A percentile compares a stretch with the other conserved stretches of the same genome.
Conservation (phyloP, 116 monocot species). For the Phalaenopsis hybrid region DNA sequence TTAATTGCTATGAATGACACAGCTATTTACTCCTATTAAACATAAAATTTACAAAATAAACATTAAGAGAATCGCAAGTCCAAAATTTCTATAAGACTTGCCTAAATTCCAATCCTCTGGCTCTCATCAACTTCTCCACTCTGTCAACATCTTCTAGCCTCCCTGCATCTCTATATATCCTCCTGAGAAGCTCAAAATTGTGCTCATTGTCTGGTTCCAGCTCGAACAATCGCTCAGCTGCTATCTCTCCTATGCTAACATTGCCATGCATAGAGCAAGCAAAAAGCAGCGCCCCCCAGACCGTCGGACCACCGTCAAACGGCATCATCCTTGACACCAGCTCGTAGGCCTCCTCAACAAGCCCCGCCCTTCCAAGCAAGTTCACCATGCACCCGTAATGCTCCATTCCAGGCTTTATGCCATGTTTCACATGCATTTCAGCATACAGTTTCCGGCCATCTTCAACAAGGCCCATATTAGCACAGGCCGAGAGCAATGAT, state of each 20-base stretch:
- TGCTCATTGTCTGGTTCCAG: slow-evolving; percentile 79
- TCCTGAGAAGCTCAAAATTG: slow-evolving; percentile 69
- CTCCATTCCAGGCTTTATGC: slow-evolving; percentile 47
- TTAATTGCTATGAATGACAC: too few species aligned
- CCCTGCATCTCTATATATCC: slow-evolving; percentile 44
- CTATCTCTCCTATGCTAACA: slow-evolving; percentile 39
- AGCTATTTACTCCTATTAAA: too few species aligned
- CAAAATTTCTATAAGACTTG: too few species aligned
- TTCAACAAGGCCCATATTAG: slow-evolving; percentile 50
- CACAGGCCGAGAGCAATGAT: slow-evolving; percentile 59
- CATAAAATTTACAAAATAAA: too few species aligned
- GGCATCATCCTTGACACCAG: slow-evolving; percentile 26
- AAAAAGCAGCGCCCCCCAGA: slow-evolving; percentile 68
- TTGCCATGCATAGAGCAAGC: slow-evolving; percentile 61
- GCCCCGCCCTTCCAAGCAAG: slow-evolving; percentile 65
- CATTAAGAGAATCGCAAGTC: too few species aligned
- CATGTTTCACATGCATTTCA: slow-evolving; percentile 43
- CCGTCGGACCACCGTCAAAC: slow-evolving; percentile 38
- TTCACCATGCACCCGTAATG: slow-evolving; percentile 82
- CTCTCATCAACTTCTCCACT: slow-evolving; percentile 52
- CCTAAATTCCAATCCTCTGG: slow-evolving; percentile 41
- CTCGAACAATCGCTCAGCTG: slow-evolving; percentile 61
- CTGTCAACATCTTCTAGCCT: slow-evolving; percentile 38
- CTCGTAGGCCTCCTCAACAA: slow-evolving; percentile 56
- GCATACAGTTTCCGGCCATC: slow-evolving; percentile 43